These are phyloP conservation scores for Camelina laxa DNA, from an alignment of 345 rosid genomes.

Conservation along the genomic window DNA sequence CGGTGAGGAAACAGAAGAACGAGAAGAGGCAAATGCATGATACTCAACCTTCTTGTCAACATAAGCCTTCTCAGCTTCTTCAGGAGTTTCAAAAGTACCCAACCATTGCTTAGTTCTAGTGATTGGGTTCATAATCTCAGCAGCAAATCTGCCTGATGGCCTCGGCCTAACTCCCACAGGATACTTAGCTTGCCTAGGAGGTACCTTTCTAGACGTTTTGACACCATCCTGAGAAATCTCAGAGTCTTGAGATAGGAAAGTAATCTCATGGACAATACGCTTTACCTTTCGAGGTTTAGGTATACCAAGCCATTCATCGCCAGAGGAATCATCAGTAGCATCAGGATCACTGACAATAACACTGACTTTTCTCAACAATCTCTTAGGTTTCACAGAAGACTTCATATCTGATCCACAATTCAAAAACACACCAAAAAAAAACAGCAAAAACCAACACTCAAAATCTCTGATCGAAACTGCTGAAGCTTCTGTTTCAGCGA, in stretches of 20 bases:
- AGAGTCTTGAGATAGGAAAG: slow-evolving; percentile 35
- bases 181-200: slow-evolving; percentile 10
- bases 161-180: slow-evolving; percentile 79
- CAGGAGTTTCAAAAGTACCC: slow-evolving; percentile 71
- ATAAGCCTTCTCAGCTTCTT: slow-evolving; percentile 85
- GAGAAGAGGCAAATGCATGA: slow-evolving; percentile 39
- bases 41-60: slow-evolving; percentile 66
- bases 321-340: slow-evolving; percentile 82
- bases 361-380: slow-evolving; percentile 58
- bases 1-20: slow-evolving; percentile 11
- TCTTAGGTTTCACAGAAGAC: slow-evolving; percentile 31
- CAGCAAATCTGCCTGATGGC: slow-evolving; percentile 95
- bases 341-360: slow-evolving; percentile 72
- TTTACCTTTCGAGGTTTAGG: slow-evolving; percentile 40
- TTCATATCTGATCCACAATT: slow-evolving; percentile 33
- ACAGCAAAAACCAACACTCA: background rate
- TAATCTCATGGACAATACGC: slow-evolving; percentile 64
- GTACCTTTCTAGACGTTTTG: slow-evolving; percentile 39
- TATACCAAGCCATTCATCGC: slow-evolving; percentile 61
- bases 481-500: slow-evolving; percentile 41
- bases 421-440: slow-evolving; percentile 29
- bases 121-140: slow-evolving; percentile 76
- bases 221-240: slow-evolving; percentile 50
- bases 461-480: slow-evolving; percentile 31
- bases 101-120: slow-evolving; percentile 68